A percentile compares a stretch with the other conserved stretches of the same genome.
These are phyloP conservation scores for Pluteus cervinus DNA, from an alignment of 768 basidiomycete species.

Conservation along the genomic window DNA sequence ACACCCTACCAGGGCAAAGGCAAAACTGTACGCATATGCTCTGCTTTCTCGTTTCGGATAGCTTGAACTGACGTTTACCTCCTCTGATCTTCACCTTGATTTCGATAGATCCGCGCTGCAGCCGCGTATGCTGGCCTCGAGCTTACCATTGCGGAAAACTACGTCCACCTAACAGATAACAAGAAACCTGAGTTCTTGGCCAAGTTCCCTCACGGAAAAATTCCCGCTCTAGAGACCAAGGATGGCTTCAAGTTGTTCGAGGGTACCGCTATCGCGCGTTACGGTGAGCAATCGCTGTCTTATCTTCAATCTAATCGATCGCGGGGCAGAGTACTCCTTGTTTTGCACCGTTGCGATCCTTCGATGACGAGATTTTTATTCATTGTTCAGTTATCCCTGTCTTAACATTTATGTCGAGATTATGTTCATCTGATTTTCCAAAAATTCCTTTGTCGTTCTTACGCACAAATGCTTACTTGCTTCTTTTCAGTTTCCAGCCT, in stretches of 20 bases:
- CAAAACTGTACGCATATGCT: slow-evolving; percentile 40
- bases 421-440: slow-evolving; percentile 29
- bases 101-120: slow-evolving; percentile 41
- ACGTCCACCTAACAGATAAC: slow-evolving; percentile 62
- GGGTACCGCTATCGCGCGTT: slow-evolving; percentile 74
- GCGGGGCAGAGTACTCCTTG: slow-evolving; percentile 1
- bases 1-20: slow-evolving; percentile 32
- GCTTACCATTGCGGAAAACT: slow-evolving; percentile 44
- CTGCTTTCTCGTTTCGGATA: background rate
- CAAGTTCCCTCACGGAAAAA: slow-evolving; percentile 80
- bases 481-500: slow-evolving; percentile 59
- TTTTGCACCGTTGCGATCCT: slow-evolving; percentile 6
- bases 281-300: slow-evolving; percentile 59
- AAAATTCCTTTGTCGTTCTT: slow-evolving; percentile 11
- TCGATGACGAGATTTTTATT: slow-evolving; percentile 36
- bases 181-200: slow-evolving; percentile 59
- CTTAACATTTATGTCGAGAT: slow-evolving; percentile 59
- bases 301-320: slow-evolving; percentile 30
- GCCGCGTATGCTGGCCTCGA: slow-evolving; percentile 58
- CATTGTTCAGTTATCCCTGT: slow-evolving; percentile 76
- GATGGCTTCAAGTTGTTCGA: slow-evolving; percentile 82
- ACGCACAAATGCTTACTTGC: slow-evolving; percentile 9
- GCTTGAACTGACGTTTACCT: slow-evolving; percentile 2
- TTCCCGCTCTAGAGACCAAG: slow-evolving; percentile 73
- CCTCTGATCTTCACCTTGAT: slow-evolving; percentile 1